phyloP scores from a whole-genome alignment of 2,329 filamentous ascomycete species.

The Trichoderma brevicompactum region DNA sequence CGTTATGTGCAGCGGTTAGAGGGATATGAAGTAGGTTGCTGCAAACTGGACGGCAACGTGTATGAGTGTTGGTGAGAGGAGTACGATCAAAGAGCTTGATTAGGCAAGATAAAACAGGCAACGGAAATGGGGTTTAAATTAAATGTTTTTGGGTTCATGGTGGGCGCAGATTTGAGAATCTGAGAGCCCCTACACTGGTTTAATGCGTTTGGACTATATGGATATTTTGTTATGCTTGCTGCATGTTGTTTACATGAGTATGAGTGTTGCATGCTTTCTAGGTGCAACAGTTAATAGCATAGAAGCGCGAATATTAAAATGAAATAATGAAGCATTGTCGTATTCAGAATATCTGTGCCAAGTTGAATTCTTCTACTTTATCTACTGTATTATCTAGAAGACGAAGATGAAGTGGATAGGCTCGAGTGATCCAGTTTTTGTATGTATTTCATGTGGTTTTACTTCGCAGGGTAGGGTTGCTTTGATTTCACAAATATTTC shows the following conservation, averaged over 20 bases:
- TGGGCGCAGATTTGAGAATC: not conserved
- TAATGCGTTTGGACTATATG: conserved; percentile 24
- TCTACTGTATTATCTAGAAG: no score
- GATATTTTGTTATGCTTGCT: conserved; percentile 17
- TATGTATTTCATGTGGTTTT: no score
- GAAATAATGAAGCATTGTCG: not conserved
- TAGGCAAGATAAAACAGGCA: conserved; percentile 14
- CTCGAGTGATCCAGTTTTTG: no score
- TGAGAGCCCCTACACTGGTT: conserved; percentile 12
- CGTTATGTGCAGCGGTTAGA: conserved; percentile 94
- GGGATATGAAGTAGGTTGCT: not conserved
- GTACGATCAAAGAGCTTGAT: conserved; percentile 32
- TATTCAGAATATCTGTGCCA: not conserved
- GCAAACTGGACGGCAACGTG: conserved; percentile 25
- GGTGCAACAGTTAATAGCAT: conserved; percentile 1
- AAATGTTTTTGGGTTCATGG: conserved; percentile 6
- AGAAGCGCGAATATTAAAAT: conserved; percentile 14
- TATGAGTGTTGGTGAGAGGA: conserved; percentile 41
- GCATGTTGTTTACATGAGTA: conserved; percentile 17
- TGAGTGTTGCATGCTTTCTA: conserved; percentile 9
- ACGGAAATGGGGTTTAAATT: conserved; percentile 13
- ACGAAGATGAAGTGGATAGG: no score
- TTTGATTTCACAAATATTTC: no score
- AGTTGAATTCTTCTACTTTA: not conserved
- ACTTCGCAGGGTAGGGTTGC: no score